phyloP scores from a whole-genome alignment of 2,329 filamentous ascomycete genomes.

The Colletotrichum cereale region DNA sequence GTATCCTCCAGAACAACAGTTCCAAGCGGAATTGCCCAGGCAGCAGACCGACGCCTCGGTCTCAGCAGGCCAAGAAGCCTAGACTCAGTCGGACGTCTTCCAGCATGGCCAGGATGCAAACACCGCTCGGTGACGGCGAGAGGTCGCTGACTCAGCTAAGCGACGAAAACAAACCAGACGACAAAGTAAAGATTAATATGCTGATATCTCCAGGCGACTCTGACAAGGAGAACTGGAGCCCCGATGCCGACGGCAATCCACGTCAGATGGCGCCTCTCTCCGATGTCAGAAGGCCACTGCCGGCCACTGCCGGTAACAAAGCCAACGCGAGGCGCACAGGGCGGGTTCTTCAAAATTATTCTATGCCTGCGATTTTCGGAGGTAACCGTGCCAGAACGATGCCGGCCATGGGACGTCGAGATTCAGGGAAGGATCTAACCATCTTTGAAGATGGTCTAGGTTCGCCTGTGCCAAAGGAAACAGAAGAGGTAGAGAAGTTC shows the following conservation, averaged over 20 bases:
- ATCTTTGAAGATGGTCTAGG: conserved; percentile 66
- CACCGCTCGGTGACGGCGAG: conserved; percentile 16
- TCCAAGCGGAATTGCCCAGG: conserved; percentile 73
- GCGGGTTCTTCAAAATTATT: conserved; percentile 57
- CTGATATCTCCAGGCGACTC: conserved; percentile 70
- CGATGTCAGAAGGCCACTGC: conserved; percentile 51
- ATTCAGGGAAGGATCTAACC: conserved; percentile 51
- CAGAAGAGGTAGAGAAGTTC: conserved; percentile 78
- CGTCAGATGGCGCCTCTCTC: conserved; percentile 44
- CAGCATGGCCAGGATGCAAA: conserved; percentile 73
- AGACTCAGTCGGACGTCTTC: conserved; percentile 72
- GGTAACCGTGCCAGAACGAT: conserved; percentile 56
- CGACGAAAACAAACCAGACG: conserved; percentile 40
- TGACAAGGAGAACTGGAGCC: conserved; percentile 94
- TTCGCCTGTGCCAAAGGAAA: conserved; percentile 42
- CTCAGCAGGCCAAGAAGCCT: conserved; percentile 67
- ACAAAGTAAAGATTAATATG: conserved; percentile 55
- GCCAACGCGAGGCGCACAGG: conserved; percentile 56
- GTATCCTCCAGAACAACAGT: conserved; percentile 65
- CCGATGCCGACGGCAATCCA: conserved; percentile 60
- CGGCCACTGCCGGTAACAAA: conserved; percentile 47
- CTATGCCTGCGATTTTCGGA: conserved; percentile 49
- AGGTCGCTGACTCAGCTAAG: neutral
- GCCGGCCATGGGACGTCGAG: conserved; percentile 51
- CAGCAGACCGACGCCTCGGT: conserved; percentile 42